These are phyloP conservation scores for Coemansia sp. DNA, from an alignment of 371 early-diverging fungal genomes.

Conservation along the genomic window DNA sequence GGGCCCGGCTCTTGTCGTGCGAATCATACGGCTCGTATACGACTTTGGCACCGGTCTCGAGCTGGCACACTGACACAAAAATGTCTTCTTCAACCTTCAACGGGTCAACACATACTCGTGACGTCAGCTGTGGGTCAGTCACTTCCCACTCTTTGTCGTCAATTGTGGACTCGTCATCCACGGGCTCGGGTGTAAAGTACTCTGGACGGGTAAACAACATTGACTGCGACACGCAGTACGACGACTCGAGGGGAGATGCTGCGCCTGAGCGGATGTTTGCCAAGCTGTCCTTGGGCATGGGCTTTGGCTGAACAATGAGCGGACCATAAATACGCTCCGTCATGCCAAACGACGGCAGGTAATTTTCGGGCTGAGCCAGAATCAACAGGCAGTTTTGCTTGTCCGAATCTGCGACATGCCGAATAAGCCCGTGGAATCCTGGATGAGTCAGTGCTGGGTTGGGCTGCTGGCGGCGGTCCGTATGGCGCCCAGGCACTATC, in stretches of 20 bases:
- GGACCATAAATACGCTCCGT: conserved; percentile 38
- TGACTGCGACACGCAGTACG: conserved; percentile 41
- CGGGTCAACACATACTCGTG: conserved; percentile 40
- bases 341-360: conserved; percentile 41
- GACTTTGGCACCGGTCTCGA: conserved; percentile 19
- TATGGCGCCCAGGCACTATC: not conserved
- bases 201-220: conserved; percentile 32
- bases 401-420: conserved; percentile 45
- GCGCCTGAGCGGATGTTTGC: conserved; percentile 8
- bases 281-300: conserved; percentile 12
- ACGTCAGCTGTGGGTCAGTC: conserved; percentile 35
- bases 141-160: conserved; percentile 22
- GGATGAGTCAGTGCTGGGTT: conserved; percentile 3
- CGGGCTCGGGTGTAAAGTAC: conserved; percentile 34
- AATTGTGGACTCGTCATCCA: conserved; percentile 8
- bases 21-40: conserved; percentile 36
- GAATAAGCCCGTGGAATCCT: conserved; percentile 25
- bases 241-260: conserved; percentile 18
- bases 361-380: conserved; percentile 34
- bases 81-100: conserved; percentile 32
- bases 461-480: conserved; percentile 6
- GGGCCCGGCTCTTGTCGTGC: conserved; percentile 22
- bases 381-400: conserved; percentile 39
- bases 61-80: conserved; percentile 27
- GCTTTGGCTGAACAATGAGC: conserved; percentile 7